These are phyloP conservation scores for Boeremia lycopersici DNA, from an alignment of 2,329 filamentous ascomycete genomes.

Conservation along the genomic window DNA sequence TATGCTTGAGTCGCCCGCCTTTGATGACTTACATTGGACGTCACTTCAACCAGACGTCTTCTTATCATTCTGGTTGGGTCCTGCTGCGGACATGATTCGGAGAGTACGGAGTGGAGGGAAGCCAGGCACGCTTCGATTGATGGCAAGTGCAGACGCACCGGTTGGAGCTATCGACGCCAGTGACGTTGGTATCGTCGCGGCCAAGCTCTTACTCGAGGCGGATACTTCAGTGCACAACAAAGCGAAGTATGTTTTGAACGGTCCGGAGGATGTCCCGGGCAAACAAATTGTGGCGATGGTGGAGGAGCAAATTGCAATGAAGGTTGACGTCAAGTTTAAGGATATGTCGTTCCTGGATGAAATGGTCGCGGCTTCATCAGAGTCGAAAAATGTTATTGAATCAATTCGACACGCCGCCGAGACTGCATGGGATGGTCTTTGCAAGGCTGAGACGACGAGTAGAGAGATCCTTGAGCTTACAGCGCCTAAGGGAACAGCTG, in stretches of 20 bases:
- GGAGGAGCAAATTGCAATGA: constrained; percentile 16
- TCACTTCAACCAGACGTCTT: constrained; percentile 25
- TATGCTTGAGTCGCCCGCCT: constrained; percentile 15
- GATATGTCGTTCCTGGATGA: constrained; percentile 14
- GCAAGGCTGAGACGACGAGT: constrained; percentile 18
- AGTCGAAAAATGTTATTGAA: not conserved
- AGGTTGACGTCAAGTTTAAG: constrained; percentile 19
- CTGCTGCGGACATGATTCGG: constrained; percentile 16
- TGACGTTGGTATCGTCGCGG: constrained; percentile 23
- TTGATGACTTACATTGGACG: constrained; percentile 18
- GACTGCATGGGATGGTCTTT: constrained; percentile 17
- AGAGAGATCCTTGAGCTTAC: constrained; percentile 23
- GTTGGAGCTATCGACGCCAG: constrained; percentile 23
- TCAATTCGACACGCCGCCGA: not conserved
- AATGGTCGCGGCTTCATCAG: too few relatives aligned
- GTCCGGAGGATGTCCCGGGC: constrained; percentile 23
- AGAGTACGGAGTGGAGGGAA: constrained; percentile 7
- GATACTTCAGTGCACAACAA: constrained; percentile 20
- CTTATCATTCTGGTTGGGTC: not conserved
- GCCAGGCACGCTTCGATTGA: constrained; percentile 13
- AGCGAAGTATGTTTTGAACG: constrained; percentile 22
- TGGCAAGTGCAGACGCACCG: not conserved
- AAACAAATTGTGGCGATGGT: constrained; percentile 20
- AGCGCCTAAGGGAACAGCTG: constrained; percentile 13
- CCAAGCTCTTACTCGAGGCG: constrained; percentile 16